Percentiles rank a stretch among this genome's conserved stretches.
Conservation (phyloP, 768 basidiomycete genomes). For the Boletus barrowsii region DNA sequence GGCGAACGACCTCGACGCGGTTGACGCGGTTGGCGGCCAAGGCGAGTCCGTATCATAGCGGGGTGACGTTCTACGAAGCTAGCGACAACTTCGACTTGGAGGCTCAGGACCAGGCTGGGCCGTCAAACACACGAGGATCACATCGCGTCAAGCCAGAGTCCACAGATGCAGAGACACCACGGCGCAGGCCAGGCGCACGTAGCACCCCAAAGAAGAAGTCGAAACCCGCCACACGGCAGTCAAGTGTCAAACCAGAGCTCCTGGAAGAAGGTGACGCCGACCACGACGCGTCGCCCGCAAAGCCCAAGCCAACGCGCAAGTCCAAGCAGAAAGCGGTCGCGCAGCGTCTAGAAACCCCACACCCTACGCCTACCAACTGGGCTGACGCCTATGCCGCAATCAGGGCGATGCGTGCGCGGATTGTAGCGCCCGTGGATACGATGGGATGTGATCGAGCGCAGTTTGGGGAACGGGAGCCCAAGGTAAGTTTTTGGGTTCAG, state of each 20-base stretch:
- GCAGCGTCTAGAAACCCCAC: slow-evolving; percentile 53
- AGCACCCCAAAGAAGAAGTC: too few relatives aligned
- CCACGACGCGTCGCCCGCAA: background rate
- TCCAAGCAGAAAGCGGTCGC: slow-evolving; percentile 35
- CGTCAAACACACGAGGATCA: slow-evolving; percentile 17
- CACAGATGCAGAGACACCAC: too few relatives aligned
- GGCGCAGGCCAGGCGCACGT: too few relatives aligned
- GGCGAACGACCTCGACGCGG: slow-evolving; percentile 29
- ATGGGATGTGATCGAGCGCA: slow-evolving; percentile 85
- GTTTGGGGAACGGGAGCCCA: slow-evolving; percentile 57
- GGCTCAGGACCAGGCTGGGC: slow-evolving; percentile 1
- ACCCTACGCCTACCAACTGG: slow-evolving; percentile 69
- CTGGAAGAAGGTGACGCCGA: background rate
- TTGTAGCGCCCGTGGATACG: slow-evolving; percentile 85
- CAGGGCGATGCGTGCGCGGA: slow-evolving; percentile 67
- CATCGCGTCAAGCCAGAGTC: slow-evolving; percentile 22
- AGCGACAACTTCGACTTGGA: background rate
- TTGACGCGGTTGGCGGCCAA: slow-evolving; percentile 35
- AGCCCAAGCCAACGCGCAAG: slow-evolving; percentile 54
- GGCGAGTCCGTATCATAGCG: slow-evolving; percentile 42
- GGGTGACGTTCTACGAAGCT: slow-evolving; percentile 41
- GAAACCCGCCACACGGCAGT: background rate
- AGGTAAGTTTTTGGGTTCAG: slow-evolving; percentile 38
- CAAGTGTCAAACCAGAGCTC: slow-evolving; percentile 29
- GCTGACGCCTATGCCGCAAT: slow-evolving; percentile 67